Conservation (phyloP, 495 filamentous ascomycete species). For the Neurospora sp. region DNA sequence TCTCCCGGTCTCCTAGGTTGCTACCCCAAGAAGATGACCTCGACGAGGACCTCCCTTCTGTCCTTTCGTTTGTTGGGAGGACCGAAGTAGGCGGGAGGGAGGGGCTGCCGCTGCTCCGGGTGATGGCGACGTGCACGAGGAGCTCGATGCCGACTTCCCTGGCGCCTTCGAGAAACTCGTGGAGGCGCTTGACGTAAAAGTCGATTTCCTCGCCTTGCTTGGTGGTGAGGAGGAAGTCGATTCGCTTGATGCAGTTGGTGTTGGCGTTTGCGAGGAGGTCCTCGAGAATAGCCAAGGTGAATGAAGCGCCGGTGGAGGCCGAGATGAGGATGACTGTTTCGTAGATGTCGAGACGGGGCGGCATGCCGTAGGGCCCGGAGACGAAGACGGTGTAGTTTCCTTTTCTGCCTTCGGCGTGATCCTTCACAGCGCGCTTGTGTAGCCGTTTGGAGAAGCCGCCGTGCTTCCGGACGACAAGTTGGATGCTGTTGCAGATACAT, state of each 20-base stretch:
- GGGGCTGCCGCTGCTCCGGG: slow-evolving; percentile 22
- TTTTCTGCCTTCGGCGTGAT: slow-evolving; percentile 20
- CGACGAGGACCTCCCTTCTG: neutral
- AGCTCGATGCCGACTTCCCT: slow-evolving; percentile 36
- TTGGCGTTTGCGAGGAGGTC: slow-evolving; percentile 34
- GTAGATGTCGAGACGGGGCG: slow-evolving; percentile 46
- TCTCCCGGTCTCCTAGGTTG: slow-evolving; percentile 15
- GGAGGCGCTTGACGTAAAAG: slow-evolving; percentile 57
- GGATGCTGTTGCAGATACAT: slow-evolving; percentile 49
- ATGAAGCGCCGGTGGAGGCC: slow-evolving; percentile 48
- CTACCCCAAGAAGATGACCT: slow-evolving; percentile 10
- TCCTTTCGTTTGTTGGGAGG: neutral
- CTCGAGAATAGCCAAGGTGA: slow-evolving; percentile 46
- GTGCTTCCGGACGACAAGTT: slow-evolving; percentile 63
- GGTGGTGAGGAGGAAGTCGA: slow-evolving; percentile 67
- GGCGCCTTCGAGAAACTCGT: slow-evolving; percentile 45
- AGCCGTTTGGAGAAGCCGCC: slow-evolving; percentile 60
- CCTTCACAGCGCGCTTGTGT: slow-evolving; percentile 50
- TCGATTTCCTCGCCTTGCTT: slow-evolving; percentile 56
- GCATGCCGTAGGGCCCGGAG: slow-evolving; percentile 47
- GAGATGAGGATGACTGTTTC: slow-evolving; percentile 50
- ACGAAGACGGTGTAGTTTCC: slow-evolving; percentile 37
- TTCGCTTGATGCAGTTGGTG: slow-evolving; percentile 47
- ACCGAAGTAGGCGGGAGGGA: neutral
- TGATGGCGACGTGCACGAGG: slow-evolving; percentile 44